Base-by-base conservation (phyloP, 2,329 filamentous ascomycete species). In the Colletotrichum filicis region DNA sequence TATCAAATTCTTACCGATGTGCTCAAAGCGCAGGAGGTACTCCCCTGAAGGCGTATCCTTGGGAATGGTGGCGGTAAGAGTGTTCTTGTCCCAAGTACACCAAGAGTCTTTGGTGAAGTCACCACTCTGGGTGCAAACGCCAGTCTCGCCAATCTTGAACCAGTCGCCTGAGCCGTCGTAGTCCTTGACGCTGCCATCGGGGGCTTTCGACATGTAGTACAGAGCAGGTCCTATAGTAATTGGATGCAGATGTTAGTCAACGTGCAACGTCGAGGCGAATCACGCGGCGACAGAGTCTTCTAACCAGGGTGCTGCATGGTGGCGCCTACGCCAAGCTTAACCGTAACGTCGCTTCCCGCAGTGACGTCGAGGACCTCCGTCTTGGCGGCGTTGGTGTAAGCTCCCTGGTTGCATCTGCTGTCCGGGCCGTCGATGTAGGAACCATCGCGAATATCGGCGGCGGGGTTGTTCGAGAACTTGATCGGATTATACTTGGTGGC, bases 11-110 rank as follows among this genome's bases (percentile, higher is more conserved):
- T 49, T 22, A 75, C 76, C 81, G 62, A 82, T 82, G 63, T 82
- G 81, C 75, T 83, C 81, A 11, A 78, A 75, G 19, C 81, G 80
- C 56, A 81, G 63, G 65, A 83, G 79, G 60, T 83, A 82, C 66
- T 85, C 82, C 12, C 84, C 84, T 49, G 75, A 70, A 46, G 83
- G 80, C 42, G 79, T 78, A 62, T 79, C 74, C 22, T 74, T 75
- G 30, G 81, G 82, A 63, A 84, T 80, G 4, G 78, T 81, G 28
- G 80, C 78, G 66, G 80, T 79, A n/a, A 79, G 75, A n/a, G 76
- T 78, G 61, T 75, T 66, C 61, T 66, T 70, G 42, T 68, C 74
- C 61, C 66, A 78, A 16, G 68, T 75, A 66, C 76, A 78, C 76
- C 77, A 78, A 37, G 77, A 76, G 26, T 70, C 61, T 7, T 28